Evolutionary conservation across 2,329 filamentous ascomycete species (phyloP).

Genomic region (Phyllosticta citribraziliensis): DNA sequence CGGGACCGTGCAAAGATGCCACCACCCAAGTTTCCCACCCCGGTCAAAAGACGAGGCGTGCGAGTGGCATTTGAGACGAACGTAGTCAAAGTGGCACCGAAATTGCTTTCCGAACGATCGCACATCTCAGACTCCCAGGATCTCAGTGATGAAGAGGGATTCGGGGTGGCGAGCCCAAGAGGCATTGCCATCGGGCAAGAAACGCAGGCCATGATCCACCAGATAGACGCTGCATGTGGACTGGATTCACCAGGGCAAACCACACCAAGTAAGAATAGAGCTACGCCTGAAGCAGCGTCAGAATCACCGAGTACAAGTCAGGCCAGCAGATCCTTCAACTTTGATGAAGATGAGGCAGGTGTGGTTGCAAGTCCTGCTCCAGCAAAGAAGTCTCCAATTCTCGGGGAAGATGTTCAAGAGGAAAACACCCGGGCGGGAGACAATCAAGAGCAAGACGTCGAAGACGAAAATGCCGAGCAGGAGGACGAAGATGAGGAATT

Average conservation of each 20-base stretch:
- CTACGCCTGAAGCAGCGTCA: not conserved
- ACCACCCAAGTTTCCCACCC: not conserved
- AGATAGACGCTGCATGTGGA: not conserved
- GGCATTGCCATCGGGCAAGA: constrained; percentile 6
- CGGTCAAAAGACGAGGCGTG: not conserved
- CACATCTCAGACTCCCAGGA: not conserved
- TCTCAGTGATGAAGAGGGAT: not conserved
- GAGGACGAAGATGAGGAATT: not conserved
- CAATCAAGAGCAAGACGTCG: not conserved
- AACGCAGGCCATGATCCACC: constrained; percentile 6
- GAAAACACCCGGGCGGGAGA: not conserved
- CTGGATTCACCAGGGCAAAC: not conserved
- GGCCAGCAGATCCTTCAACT: not conserved
- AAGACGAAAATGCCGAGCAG: not conserved
- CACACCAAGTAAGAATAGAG: not conserved
- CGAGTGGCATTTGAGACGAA: not conserved
- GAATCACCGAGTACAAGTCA: not conserved
- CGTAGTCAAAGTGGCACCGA: not conserved
- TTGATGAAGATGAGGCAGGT: not conserved
- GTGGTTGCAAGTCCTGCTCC: not conserved
- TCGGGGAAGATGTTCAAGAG: not conserved
- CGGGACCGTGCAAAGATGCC: not conserved
- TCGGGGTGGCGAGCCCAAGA: not conserved
- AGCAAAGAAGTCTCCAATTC: not conserved
- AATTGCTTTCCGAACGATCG: not conserved